Evolutionary conservation across 495 filamentous ascomycete genomes (phyloP).

Genomic region (Rostrohypoxylon terebratum): DNA sequence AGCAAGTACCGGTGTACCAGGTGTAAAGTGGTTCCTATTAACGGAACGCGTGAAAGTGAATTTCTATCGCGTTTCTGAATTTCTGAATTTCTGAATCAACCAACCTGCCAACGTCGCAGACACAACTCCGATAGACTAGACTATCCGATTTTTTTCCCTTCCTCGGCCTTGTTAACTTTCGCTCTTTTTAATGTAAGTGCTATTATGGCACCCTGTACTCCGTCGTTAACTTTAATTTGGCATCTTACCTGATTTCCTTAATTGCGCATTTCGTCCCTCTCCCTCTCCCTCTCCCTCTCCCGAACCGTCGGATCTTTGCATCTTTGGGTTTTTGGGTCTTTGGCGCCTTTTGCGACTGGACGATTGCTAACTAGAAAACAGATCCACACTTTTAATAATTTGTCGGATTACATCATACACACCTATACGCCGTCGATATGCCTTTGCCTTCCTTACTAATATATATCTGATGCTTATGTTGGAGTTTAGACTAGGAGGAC

Average conservation of each 20-base stretch:
- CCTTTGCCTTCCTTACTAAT: not conserved
- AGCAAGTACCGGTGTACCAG: not conserved
- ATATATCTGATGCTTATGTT: not conserved
- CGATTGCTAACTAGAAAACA: constrained; percentile 3
- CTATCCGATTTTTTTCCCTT: not conserved
- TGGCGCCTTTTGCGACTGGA: not conserved
- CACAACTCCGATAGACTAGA: not conserved
- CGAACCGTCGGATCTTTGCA: too few species aligned
- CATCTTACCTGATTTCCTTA: not conserved
- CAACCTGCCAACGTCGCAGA: not conserved
- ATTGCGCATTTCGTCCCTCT: not conserved
- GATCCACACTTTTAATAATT: not conserved
- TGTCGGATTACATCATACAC: not conserved
- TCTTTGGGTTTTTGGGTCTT: not conserved
- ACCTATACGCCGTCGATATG: constrained; percentile 1
- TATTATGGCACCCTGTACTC: not conserved
- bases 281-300: too few species aligned
- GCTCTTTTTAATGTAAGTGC: not conserved
- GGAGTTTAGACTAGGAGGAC: not conserved
- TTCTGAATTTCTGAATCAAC: too few species aligned
- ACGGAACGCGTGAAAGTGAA: constrained; percentile 38
- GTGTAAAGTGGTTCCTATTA: constrained; percentile 15
- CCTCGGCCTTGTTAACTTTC: not conserved
- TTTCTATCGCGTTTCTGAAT: constrained; percentile 24
- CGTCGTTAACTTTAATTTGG: not conserved